These are phyloP conservation scores for Brachypodium distachyon DNA, from an alignment of 202 grass and related monocot genomes.

Conservation along the genomic window DNA sequence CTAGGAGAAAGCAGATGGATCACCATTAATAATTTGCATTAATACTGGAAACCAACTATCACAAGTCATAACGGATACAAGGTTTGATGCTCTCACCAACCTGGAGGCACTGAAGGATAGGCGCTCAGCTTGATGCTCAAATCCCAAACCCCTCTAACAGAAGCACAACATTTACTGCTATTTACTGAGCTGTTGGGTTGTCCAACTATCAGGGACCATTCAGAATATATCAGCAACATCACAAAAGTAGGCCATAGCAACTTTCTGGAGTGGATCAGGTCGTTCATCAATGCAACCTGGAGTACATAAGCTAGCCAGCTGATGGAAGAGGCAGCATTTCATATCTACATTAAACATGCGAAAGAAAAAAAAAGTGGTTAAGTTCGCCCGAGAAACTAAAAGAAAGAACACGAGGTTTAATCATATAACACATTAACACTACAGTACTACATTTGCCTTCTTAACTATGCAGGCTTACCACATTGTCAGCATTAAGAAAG, in stretches of 20 bases:
- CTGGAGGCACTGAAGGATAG: neutral
- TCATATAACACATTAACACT: too few relatives aligned
- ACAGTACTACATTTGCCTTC: neutral
- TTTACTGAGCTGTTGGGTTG: neutral
- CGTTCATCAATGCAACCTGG: neutral
- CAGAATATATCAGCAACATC: neutral
- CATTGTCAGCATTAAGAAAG: neutral
- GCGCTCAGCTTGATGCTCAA: neutral
- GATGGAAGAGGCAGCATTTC: neutral
- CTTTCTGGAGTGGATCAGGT: neutral
- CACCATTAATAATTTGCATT: neutral
- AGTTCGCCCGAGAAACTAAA: neutral
- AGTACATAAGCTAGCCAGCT: neutral
- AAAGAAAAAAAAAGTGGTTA: neutral
- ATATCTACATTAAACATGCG: neutral
- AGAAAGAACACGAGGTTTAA: neutral
- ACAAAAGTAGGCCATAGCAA: neutral
- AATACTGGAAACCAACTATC: neutral
- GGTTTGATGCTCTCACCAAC: slow-evolving; percentile 23
- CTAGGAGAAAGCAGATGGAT: neutral
- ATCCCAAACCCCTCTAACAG: neutral
- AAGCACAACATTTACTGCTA: neutral
- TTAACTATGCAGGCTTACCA: neutral
- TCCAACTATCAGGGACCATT: slow-evolving; percentile 1
- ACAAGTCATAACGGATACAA: slow-evolving; percentile 14